phyloP scores from a whole-genome alignment of 2,329 filamentous ascomycete species.

The Hysterium pulicare region DNA sequence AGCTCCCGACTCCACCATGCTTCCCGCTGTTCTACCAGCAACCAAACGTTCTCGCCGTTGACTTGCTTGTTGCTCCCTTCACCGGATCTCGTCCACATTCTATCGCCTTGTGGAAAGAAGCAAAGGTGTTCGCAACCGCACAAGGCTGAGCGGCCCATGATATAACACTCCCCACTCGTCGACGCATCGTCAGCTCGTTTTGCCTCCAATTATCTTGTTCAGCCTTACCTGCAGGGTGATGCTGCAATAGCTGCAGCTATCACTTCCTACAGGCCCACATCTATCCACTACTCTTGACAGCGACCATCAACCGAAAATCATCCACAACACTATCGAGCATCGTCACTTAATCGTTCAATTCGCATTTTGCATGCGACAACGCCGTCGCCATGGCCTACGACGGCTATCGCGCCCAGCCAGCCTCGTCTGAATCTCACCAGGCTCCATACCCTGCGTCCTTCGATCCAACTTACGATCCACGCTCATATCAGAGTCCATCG shows the following conservation, averaged over 20 bases:
- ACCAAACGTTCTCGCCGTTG: no score
- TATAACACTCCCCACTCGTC: conserved; percentile 6
- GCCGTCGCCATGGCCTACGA: conserved; percentile 41
- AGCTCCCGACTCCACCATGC: neutral
- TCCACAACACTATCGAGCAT: neutral
- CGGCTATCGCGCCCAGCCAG: conserved; percentile 31
- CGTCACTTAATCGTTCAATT: no score
- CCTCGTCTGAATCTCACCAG: conserved; percentile 15
- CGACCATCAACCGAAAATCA: conserved; percentile 1
- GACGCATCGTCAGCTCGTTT: conserved; percentile 6
- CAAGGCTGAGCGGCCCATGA: conserved; percentile 7
- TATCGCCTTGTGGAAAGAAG: conserved; percentile 2
- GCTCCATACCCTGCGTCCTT: conserved; percentile 16
- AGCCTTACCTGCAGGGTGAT: conserved; percentile 9
- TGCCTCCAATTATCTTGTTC: conserved; percentile 1
- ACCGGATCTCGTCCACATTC: neutral
- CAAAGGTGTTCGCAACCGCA: conserved; percentile 8
- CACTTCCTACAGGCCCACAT: conserved; percentile 4
- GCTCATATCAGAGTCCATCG: conserved; percentile 13
- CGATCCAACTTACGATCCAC: conserved; percentile 19
- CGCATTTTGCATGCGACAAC: conserved; percentile 2
- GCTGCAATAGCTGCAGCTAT: conserved; percentile 8
- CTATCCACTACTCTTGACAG: neutral
- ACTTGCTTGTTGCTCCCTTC: no score
- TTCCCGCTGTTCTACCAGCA: conserved; percentile 2